A percentile compares a stretch with the other conserved stretches of the same genome.
Conservation (phyloP, 73 alveolate genomes). For the Loxodes magnus region DNA sequence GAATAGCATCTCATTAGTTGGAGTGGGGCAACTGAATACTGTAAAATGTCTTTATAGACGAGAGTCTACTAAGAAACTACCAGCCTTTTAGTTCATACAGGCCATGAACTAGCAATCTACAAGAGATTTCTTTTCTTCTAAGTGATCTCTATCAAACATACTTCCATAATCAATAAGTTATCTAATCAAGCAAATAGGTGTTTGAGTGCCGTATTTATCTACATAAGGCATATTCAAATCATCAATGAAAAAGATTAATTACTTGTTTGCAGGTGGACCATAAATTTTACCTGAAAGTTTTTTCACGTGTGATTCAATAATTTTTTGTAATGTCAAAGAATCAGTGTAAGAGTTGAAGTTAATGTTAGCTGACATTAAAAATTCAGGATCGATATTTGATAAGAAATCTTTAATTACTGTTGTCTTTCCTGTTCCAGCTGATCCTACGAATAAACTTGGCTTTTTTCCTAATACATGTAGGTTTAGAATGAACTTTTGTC, state of each 20-base stretch:
- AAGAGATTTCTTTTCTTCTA: slow-evolving; percentile 90
- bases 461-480: slow-evolving; percentile 69
- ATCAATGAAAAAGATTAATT: slow-evolving; percentile 95
- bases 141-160: slow-evolving; percentile 92
- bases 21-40: slow-evolving; percentile 71
- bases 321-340: slow-evolving; percentile 80
- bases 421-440: slow-evolving; percentile 99
- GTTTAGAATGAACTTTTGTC: slow-evolving; percentile 77
- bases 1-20: slow-evolving; percentile 70
- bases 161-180: slow-evolving; percentile 91
- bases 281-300: slow-evolving; percentile 89
- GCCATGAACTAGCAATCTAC: slow-evolving; percentile 91
- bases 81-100: slow-evolving; percentile 97
- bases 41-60: slow-evolving; percentile 98
- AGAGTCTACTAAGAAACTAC: slow-evolving; percentile 95
- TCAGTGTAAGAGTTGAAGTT: slow-evolving; percentile 96
- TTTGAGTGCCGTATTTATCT: slow-evolving; percentile 98
- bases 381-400: slow-evolving; percentile 62
- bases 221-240: slow-evolving; percentile 99
- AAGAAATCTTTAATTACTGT: slow-evolving; percentile 97
- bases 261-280: slow-evolving; percentile 98
- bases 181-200: slow-evolving; percentile 93
- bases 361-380: slow-evolving; percentile 54
- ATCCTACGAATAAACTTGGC: slow-evolving; percentile 93
- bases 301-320: slow-evolving; percentile 88